phyloP scores from a whole-genome alignment of 1,284 basidiomycete genomes.

The Leccinum subrobustum region DNA sequence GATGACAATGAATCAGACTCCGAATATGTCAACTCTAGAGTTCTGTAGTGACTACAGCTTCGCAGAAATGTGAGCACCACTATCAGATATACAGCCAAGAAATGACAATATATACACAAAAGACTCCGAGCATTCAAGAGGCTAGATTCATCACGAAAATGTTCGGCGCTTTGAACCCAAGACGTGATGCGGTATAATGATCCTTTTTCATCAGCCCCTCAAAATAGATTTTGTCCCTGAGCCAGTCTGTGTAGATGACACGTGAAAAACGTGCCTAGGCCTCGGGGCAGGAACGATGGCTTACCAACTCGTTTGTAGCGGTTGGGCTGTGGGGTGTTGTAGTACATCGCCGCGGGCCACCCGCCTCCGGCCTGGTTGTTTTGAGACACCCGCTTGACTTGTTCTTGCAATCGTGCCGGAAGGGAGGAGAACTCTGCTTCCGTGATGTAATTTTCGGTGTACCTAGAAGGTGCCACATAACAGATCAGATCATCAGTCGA shows the following conservation, averaged over 20 bases:
- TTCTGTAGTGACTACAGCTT: neutral
- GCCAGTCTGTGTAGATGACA: conserved; percentile 59
- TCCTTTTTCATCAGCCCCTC: conserved; percentile 63
- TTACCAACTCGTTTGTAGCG: conserved; percentile 58
- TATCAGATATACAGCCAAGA: conserved; percentile 9
- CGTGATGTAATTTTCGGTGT: conserved; percentile 64
- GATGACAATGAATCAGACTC: neutral
- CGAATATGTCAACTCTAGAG: neutral
- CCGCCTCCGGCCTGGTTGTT: conserved; percentile 37
- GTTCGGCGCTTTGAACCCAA: conserved; percentile 76
- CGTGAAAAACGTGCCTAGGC: conserved; percentile 2
- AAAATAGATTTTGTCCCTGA: conserved; percentile 68
- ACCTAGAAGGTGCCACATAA: conserved; percentile 40
- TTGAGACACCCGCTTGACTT: conserved; percentile 57
- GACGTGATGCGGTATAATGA: conserved; percentile 51
- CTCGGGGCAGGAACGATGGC: conserved; percentile 24
- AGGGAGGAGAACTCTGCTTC: conserved; percentile 63
- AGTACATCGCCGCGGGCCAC: conserved; percentile 43
- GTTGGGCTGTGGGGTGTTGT: conserved; percentile 44
- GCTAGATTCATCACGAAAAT: conserved; percentile 61
- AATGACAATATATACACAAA: conserved; percentile 3
- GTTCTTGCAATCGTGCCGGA: conserved; percentile 63
- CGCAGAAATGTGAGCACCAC: neutral
- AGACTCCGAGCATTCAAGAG: conserved; percentile 19
- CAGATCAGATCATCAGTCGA: conserved; percentile 11